phyloP scores from a whole-genome alignment of 2,329 filamentous ascomycete species.

The Cordyceps cateniannulata region DNA sequence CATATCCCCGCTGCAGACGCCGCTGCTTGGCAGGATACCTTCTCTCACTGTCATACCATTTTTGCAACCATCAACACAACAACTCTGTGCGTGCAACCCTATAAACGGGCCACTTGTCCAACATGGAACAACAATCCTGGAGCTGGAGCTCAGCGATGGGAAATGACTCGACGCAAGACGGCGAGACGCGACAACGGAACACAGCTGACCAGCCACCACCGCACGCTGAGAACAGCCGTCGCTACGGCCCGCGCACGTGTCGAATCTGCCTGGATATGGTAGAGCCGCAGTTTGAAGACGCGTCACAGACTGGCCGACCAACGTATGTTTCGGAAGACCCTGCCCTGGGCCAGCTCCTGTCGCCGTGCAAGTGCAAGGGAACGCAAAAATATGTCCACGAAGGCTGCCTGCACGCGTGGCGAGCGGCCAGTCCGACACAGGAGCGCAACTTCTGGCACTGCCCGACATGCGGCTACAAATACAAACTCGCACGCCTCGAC shows the following conservation, averaged over 20 bases:
- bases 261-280: constrained; percentile 79
- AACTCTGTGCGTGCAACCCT: too few relatives aligned
- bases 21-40: neutral
- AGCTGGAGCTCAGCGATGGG: constrained; percentile 11
- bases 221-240: constrained; percentile 21
- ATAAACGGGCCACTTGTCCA: neutral
- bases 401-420: constrained; percentile 78
- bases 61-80: neutral
- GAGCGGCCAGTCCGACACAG: constrained; percentile 59
- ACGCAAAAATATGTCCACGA: constrained; percentile 93
- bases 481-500: constrained; percentile 68
- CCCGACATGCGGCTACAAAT: constrained; percentile 79
- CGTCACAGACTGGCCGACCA: constrained; percentile 28
- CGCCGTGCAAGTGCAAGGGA: constrained; percentile 90
- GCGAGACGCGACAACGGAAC: constrained; percentile 6
- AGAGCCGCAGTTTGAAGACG: constrained; percentile 40
- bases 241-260: constrained; percentile 70
- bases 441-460: constrained; percentile 78
- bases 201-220: neutral
- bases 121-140: constrained; percentile 8
- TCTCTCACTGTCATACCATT: neutral
- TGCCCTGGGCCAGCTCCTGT: constrained; percentile 69
- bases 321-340: constrained; percentile 68
- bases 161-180: neutral
- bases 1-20: neutral